phyloP scores from a whole-genome alignment of 306 rosid genomes.

The Pyrus betulifolia region DNA sequence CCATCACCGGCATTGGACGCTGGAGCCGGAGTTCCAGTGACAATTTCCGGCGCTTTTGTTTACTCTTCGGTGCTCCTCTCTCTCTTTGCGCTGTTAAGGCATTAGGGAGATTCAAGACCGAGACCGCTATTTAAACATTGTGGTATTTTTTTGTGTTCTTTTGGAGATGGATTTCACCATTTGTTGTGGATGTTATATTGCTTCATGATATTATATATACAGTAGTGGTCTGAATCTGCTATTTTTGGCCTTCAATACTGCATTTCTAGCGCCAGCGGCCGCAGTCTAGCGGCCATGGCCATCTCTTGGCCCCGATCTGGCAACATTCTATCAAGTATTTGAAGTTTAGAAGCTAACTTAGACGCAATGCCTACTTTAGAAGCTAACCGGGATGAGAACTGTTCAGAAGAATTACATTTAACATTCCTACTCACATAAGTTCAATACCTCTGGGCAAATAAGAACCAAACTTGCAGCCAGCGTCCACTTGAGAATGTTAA shows the following conservation, averaged over 20 bases:
- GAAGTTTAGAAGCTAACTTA: not conserved
- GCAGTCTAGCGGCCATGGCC: not conserved
- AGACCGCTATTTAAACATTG: not conserved
- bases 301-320: not conserved
- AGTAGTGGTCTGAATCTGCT: not conserved
- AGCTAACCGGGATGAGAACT: not conserved
- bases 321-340: not conserved
- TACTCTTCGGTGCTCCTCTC: constrained; percentile 32
- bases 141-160: not conserved
- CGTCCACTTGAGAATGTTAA: not conserved
- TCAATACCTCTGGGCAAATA: not conserved
- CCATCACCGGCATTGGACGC: constrained; percentile 35
- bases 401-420: not conserved
- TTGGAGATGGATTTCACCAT: not conserved
- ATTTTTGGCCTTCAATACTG: not conserved
- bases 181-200: constrained; percentile 6
- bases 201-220: not conserved
- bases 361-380: not conserved
- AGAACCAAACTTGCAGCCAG: not conserved
- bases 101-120: constrained; percentile 17
- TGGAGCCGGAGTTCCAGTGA: constrained; percentile 43
- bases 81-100: constrained; percentile 22
- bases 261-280: not conserved
- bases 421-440: not conserved
- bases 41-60: constrained; percentile 17